Evolutionary conservation across 1,139 yeast genomes (phyloP).

Genomic region (Meyerozyma athensensis): DNA sequence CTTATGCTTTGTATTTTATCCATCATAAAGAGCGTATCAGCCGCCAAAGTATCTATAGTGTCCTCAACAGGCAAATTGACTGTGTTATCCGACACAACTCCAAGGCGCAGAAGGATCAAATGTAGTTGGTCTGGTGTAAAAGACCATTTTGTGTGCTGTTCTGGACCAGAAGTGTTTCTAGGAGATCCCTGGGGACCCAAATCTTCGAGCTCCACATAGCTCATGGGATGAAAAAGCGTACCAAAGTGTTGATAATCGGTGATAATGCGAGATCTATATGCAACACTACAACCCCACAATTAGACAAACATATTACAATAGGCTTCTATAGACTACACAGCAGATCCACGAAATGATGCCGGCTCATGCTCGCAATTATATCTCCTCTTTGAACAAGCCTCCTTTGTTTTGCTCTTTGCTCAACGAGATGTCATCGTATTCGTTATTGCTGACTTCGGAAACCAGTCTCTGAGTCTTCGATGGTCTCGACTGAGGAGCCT

Average conservation of each 20-base stretch:
- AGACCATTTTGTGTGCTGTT: conserved; percentile 4
- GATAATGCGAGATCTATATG: not conserved
- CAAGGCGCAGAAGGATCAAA: conserved; percentile 26
- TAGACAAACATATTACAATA: not conserved
- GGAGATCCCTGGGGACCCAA: conserved; percentile 1
- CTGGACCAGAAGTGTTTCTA: too few species aligned
- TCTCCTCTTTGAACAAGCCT: conserved; percentile 44
- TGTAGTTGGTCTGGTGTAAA: conserved; percentile 22
- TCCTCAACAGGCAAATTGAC: conserved; percentile 10
- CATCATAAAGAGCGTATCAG: conserved; percentile 26
- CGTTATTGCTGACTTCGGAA: conserved; percentile 15
- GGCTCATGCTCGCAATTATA: conserved; percentile 15
- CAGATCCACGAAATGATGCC: conserved; percentile 1
- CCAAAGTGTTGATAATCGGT: too few species aligned
- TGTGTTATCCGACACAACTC: conserved; percentile 27
- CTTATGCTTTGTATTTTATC: conserved; percentile 21
- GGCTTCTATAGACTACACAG: conserved; percentile 1
- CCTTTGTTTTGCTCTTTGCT: conserved; percentile 22
- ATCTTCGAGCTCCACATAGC: conserved; percentile 1
- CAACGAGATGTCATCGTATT: conserved; percentile 26
- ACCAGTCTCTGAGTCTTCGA: conserved; percentile 12
- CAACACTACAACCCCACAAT: not conserved
- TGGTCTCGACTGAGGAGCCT: conserved; percentile 5
- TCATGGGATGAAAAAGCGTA: not conserved
- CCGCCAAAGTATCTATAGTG: conserved; percentile 16